A percentile compares a stretch with the other conserved stretches of the same genome.
These are phyloP conservation scores for Zanthoxylum bungeanum DNA, from an alignment of 345 rosid genomes.

Conservation along the genomic window DNA sequence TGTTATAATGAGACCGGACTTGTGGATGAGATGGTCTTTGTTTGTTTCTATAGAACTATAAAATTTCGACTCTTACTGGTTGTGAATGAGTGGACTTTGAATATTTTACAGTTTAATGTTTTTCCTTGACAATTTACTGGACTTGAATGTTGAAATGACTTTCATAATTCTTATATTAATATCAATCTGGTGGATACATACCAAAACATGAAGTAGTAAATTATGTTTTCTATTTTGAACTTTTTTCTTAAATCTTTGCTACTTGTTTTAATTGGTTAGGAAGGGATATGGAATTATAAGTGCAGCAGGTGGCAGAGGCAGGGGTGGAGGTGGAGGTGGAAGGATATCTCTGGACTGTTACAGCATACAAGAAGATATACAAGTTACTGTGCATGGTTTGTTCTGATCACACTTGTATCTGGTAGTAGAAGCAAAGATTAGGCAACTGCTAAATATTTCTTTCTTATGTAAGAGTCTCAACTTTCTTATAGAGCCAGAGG, in stretches of 20 bases:
- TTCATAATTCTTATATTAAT: not conserved
- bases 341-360: constrained; percentile 90
- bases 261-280: constrained; percentile 45
- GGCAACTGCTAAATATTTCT: constrained; percentile 27
- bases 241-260: constrained; percentile 8
- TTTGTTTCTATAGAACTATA: not conserved
- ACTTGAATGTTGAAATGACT: not conserved
- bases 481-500: constrained; percentile 6
- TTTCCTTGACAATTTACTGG: not conserved
- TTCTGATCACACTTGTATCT: constrained; percentile 30
- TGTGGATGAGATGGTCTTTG: not conserved
- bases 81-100: not conserved
- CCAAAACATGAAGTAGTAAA: constrained; percentile 3
- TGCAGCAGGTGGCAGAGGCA: constrained; percentile 89
- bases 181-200: not conserved
- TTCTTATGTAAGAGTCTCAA: constrained; percentile 23
- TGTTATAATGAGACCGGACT: not conserved
- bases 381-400: constrained; percentile 88
- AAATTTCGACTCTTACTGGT: not conserved
- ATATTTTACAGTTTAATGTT: not conserved
- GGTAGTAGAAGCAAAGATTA: constrained; percentile 20
- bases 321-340: constrained; percentile 99
- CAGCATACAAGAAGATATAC: constrained; percentile 92
- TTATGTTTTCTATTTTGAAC: constrained; percentile 2
- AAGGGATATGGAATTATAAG: constrained; percentile 85